phyloP scores from a whole-genome alignment of 2,329 filamentous ascomycete species.

The Cercospora zeina region DNA sequence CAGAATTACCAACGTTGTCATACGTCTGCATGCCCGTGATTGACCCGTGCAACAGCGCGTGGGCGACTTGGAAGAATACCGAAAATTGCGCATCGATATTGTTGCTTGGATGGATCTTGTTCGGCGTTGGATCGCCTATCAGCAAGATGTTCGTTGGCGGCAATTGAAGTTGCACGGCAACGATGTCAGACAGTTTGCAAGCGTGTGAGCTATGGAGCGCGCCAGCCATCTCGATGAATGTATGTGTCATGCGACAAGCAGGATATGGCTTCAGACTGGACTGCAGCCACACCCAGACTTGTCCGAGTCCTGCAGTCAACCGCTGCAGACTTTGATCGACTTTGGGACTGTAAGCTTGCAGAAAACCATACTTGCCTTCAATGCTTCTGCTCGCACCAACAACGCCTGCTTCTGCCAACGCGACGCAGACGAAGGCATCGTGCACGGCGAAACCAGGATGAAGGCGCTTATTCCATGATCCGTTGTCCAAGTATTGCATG shows the following conservation, averaged over 20 bases:
- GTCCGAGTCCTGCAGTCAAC: constrained; percentile 30
- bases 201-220: constrained; percentile 20
- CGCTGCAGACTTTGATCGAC: constrained; percentile 30
- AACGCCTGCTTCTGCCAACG: constrained; percentile 42
- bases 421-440: constrained; percentile 43
- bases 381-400: constrained; percentile 34
- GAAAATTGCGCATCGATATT: constrained; percentile 43
- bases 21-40: constrained; percentile 36
- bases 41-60: constrained; percentile 36
- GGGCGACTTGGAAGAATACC: constrained; percentile 41
- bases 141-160: constrained; percentile 33
- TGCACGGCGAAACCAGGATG: constrained; percentile 45
- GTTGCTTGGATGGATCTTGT: constrained; percentile 42
- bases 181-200: constrained; percentile 25
- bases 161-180: constrained; percentile 29
- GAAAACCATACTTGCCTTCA: constrained; percentile 37
- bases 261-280: constrained; percentile 37
- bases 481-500: constrained; percentile 46
- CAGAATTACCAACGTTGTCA: constrained; percentile 30
- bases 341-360: constrained; percentile 37
- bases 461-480: constrained; percentile 44
- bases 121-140: constrained; percentile 40
- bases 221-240: constrained; percentile 37
- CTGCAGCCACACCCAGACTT: constrained; percentile 34
- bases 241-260: constrained; percentile 40